Percentiles rank a stretch among this genome's conserved stretches.
Conservation (phyloP, 2,329 filamentous ascomycete genomes). For the Orbilia quercus region DNA sequence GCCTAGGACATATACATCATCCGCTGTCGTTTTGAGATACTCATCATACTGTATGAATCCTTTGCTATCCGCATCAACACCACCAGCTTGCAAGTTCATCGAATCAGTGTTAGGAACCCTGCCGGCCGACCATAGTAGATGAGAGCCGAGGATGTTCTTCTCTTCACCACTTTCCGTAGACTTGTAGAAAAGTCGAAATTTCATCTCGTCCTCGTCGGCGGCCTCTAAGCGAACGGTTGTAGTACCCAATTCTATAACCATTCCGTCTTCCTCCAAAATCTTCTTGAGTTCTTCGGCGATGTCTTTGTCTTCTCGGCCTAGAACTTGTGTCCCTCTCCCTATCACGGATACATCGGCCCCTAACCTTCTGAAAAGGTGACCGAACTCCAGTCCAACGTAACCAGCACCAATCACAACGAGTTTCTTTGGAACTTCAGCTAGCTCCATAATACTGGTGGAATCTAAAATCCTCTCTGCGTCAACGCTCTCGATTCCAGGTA, state of each 20-base stretch:
- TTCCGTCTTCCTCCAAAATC: conserved; percentile 66
- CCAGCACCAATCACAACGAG: conserved; percentile 69
- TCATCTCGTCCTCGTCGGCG: conserved; percentile 20
- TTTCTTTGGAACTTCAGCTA: conserved; percentile 65
- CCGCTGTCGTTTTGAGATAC: conserved; percentile 65
- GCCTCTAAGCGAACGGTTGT: conserved; percentile 25
- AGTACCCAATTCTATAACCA: conserved; percentile 29
- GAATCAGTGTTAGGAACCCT: conserved; percentile 67
- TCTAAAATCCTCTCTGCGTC: conserved; percentile 64
- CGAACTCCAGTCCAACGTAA: conserved; percentile 69
- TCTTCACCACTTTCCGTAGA: conserved; percentile 47
- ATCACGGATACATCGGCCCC: conserved; percentile 67
- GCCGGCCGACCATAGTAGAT: conserved; percentile 68
- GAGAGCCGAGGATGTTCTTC: conserved; percentile 63
- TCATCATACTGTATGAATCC: conserved; percentile 66
- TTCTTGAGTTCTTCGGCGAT: conserved; percentile 64
- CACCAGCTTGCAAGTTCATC: conserved; percentile 64
- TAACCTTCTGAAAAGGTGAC: conserved; percentile 67
- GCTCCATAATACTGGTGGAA: conserved; percentile 67
- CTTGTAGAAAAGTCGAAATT: conserved; percentile 27
- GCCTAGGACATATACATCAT: conserved; percentile 67
- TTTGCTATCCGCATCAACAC: conserved; percentile 63
- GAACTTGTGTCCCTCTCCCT: conserved; percentile 63
- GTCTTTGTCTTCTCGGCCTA: conserved; percentile 67
- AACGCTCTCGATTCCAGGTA: conserved; percentile 63